Evolutionary conservation across 129 eudicot species (phyloP), one percentile per base, ranked within the genome.

Genomic region (Kitagawia praeruptora): DNA sequence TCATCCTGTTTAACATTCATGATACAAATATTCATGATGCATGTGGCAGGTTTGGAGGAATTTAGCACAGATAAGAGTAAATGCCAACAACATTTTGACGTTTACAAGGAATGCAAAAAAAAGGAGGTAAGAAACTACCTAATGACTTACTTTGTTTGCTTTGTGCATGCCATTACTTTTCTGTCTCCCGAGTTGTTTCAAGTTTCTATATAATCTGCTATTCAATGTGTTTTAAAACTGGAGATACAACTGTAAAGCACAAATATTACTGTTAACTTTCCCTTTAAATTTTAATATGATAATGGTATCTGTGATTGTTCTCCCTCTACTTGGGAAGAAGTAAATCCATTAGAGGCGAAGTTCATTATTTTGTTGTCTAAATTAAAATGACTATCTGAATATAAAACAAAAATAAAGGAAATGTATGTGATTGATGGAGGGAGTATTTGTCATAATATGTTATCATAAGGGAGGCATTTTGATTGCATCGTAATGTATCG

Each of bases 21-120:
- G 44, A 53, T 21, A 39, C 37, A 34, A 34, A 31, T 25, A 27
- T 48, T 51, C 11, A 2, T 77, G 44, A 53, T 21, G 27, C 27
- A 31, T 27, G 61, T 82, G 82, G 78, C 86, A 90, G 94, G 94
- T 76, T 78, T 95, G 78, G 98, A 95, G 84, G 86, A 83, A 81
- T 88, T 84, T 80, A 87, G 80, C 80, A 76, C 85, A 0, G 96
- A 92, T 71, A 95, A 92, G 89, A 90, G 96, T 71, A 95, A 92
- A 85, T 95, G 98, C 78, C 96, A 95, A 89, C 90, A 88, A 78
- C 90, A 95, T 84, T 95, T 95, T 86, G 98, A 95, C 81, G 75
- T 89, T 64, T 95, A 92, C 92, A 95, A 90, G 82, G 98, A 95
- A 83, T 95, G 97, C 92, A 92, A 85, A 92, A 95, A 89, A 81